A percentile compares a stretch with the other conserved stretches of the same genome.
Conservation (phyloP, 192 early-diverging fungal species). For the Podila verticillata region DNA sequence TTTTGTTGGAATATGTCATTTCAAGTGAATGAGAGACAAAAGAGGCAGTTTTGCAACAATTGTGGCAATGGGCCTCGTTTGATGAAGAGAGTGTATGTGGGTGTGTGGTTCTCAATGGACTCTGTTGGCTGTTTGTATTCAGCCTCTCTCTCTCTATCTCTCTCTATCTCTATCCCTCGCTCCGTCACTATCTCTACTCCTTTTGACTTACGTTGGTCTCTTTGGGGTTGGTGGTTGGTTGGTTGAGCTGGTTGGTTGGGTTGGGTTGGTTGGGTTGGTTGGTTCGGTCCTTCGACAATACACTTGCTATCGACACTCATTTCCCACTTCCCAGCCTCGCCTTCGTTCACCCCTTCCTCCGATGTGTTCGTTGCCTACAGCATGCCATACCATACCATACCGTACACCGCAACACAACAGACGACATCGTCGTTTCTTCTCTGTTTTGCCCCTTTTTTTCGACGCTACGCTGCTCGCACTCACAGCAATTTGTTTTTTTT, state of each 20-base stretch:
- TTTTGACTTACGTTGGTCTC: neutral
- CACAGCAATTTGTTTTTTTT: neutral
- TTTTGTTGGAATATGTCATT: neutral
- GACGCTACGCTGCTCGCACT: neutral
- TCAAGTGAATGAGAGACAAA: neutral
- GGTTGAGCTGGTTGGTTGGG: no score
- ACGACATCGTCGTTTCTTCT: neutral
- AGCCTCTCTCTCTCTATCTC: neutral
- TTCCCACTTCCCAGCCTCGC: no score
- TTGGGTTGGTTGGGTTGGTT: no score
- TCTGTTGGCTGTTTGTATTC: neutral
- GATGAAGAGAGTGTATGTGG: neutral
- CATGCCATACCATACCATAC: no score
- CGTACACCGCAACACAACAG: no score
- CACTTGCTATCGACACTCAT: no score
- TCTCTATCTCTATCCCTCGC: neutral
- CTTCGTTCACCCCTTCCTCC: no score
- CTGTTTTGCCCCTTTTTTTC: neutral
- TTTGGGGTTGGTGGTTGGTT: no score
- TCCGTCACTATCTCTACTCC: neutral
- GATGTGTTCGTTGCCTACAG: no score
- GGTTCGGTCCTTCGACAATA: no score
- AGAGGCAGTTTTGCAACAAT: no score
- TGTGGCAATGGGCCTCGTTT: no score
- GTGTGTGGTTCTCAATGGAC: neutral